Evolutionary conservation across 177 flowering plant species (phyloP).

Genomic region (Vitis hybrid): DNA sequence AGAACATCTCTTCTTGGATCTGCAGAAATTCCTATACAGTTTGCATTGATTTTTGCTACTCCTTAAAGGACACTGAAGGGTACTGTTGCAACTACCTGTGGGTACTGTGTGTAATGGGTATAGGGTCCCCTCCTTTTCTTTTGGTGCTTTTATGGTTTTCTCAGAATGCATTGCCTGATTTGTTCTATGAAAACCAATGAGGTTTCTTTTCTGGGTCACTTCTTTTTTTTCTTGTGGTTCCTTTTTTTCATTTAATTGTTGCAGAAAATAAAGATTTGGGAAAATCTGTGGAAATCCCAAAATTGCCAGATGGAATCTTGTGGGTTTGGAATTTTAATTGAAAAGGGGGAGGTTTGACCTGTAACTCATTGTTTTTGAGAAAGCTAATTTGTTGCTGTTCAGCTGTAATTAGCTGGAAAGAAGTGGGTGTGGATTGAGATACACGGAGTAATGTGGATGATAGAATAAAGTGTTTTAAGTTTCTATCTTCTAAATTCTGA

Average conservation of each 20-base stretch:
- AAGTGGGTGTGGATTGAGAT: conserved; percentile 7
- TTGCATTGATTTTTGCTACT: conserved; percentile 1
- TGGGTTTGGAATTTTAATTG: conserved; percentile 6
- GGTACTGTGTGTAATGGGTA: background rate
- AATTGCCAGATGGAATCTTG: background rate
- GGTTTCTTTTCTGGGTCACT: background rate
- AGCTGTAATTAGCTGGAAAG: conserved; percentile 21
- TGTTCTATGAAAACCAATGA: conserved; percentile 17
- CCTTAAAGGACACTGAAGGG: background rate
- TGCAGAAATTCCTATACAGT: conserved; percentile 12
- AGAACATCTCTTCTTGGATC: conserved; percentile 22
- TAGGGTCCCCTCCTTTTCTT: conserved; percentile 16
- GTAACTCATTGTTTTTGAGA: conserved; percentile 1
- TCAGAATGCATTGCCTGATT: conserved; percentile 18
- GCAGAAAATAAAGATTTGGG: conserved; percentile 5
- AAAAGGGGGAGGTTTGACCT: conserved; percentile 6
- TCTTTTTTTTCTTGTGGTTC: background rate
- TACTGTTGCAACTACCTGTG: conserved; percentile 10
- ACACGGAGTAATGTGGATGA: background rate
- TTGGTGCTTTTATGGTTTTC: conserved; percentile 3
- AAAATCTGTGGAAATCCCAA: conserved; percentile 1
- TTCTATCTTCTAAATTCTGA: background rate
- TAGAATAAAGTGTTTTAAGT: background rate
- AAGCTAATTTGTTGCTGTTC: conserved; percentile 8
- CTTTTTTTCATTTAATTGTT: conserved; percentile 11